Evolutionary conservation across 2,329 filamentous ascomycete genomes (phyloP), one percentile per base, ranked within the genome.

Genomic region (Taxawa tesnikishii): DNA sequence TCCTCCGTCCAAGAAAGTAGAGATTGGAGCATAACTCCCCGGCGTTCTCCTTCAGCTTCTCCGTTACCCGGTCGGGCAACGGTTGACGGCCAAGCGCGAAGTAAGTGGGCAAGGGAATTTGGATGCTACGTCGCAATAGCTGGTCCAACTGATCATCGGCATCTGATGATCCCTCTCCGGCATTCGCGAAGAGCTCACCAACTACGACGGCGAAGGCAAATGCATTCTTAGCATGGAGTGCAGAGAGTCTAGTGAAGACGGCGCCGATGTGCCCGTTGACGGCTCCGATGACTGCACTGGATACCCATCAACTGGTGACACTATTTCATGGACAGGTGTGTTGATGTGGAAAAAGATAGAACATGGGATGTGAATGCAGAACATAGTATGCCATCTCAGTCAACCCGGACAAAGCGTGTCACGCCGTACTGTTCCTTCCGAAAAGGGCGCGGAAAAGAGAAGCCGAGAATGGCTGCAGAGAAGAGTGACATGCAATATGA

Each of bases 201-300:
- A 75, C 73, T 18, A 94, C 62, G 34, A 98, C 75, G 11, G 83
- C 85, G 46, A 94, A 80, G 10, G 82, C 69, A 54, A 98, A 96
- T 48, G 68, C 70, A 51, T 94, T 90, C 59, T 94, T 96, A 21
- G 75, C 63, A 46, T 96, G 87, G 3, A 96, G 65, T 7, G 74
- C 71, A 6, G 76, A 67, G 13, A 96, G 63, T 58, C 94, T 98
- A 38, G 73, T 67, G 53, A 98, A 83, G 7, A 81, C 76, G 9
- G 76, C 57, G 40, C 73, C 67, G 32, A 94, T 69, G 50, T 82
- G 75, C 47, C 88, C 88, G 51, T 85, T 79, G 42, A 93, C 68
- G 51, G 76, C 76, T 36, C 90, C 90, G 39, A 94, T 63, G 24
- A 94, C 83, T 46, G 90, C 76, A 36, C 79, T 84, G 40, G 18